Evolutionary conservation across 805 yeast species (phyloP).

Genomic region (Hyphopichia homilentoma): DNA sequence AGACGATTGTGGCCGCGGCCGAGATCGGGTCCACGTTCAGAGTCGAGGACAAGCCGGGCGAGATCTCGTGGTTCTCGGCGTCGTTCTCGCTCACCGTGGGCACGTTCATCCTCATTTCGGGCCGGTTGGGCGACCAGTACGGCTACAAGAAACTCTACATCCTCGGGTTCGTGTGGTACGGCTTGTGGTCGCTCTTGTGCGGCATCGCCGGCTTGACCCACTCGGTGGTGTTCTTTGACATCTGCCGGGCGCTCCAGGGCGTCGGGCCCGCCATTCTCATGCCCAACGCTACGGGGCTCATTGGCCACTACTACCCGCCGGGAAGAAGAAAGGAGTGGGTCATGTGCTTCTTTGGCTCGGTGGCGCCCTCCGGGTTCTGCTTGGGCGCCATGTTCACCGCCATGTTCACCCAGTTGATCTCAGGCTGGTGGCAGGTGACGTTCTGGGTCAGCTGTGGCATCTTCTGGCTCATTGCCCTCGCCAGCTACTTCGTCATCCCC

Average conservation of each 20-base stretch:
- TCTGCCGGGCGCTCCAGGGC: conserved; percentile 30
- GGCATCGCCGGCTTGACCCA: conserved; percentile 25
- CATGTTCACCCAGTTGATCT: conserved; percentile 17
- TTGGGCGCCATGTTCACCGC: conserved; percentile 26
- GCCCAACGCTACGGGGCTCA: conserved; percentile 32
- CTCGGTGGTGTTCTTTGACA: conserved; percentile 22
- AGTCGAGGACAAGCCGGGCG: conserved; percentile 23
- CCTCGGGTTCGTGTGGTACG: conserved; percentile 20
- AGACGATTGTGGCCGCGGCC: conserved; percentile 19
- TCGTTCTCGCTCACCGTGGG: conserved; percentile 33
- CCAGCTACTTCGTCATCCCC: conserved; percentile 24
- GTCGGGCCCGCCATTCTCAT: conserved; percentile 31
- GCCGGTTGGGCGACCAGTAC: conserved; percentile 29
- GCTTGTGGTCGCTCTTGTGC: conserved; percentile 17
- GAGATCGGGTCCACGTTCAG: conserved; percentile 19
- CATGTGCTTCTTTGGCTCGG: conserved; percentile 30
- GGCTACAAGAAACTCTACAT: conserved; percentile 29
- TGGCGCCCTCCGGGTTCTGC: conserved; percentile 31
- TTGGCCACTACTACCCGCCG: conserved; percentile 27
- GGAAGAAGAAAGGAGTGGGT: conserved; percentile 15
- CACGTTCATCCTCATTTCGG: conserved; percentile 30
- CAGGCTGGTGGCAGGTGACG: conserved; percentile 39
- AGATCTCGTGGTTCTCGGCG: conserved; percentile 33
- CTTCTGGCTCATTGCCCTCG: conserved; percentile 10
- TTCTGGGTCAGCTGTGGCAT: conserved; percentile 27